These are phyloP conservation scores for Termitomyces sp. DNA, from an alignment of 768 basidiomycete genomes.

Conservation along the genomic window DNA sequence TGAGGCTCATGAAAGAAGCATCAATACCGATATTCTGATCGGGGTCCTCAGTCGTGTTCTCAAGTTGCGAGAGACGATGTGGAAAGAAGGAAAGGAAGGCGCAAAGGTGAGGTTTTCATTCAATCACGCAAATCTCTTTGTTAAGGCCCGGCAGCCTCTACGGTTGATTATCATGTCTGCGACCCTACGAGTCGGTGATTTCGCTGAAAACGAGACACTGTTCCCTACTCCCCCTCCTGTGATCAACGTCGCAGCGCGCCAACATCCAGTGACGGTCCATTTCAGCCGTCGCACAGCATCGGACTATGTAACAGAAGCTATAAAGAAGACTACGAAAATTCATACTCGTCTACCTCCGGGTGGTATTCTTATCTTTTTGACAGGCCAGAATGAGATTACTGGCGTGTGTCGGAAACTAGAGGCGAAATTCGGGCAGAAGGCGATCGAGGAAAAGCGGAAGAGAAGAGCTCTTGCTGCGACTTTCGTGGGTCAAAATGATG, in stretches of 20 bases:
- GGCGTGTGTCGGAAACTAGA: constrained; percentile 82
- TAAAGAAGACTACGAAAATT: constrained; percentile 88
- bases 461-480: constrained; percentile 23
- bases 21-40: constrained; percentile 97
- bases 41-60: constrained; percentile 95
- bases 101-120: constrained; percentile 49
- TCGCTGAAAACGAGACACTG: constrained; percentile 78
- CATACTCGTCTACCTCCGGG: constrained; percentile 90
- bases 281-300: constrained; percentile 83
- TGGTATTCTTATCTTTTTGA: constrained; percentile 90
- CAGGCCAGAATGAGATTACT: constrained; percentile 93
- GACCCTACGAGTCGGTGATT: constrained; percentile 90
- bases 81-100: constrained; percentile 72
- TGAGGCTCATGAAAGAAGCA: constrained; percentile 96
- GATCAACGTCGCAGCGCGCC: constrained; percentile 84
- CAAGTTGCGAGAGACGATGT: constrained; percentile 84
- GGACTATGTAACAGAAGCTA: constrained; percentile 88
- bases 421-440: constrained; percentile 67
- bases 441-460: constrained; percentile 50
- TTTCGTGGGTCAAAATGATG: constrained; percentile 24
- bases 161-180: constrained; percentile 99
- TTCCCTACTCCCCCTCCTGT: constrained; percentile 88
- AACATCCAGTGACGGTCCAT: constrained; percentile 93
- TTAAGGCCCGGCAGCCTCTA: constrained; percentile 55
- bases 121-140: constrained; percentile 5